Base-by-base conservation (phyloP, 768 basidiomycete species). In the Boletus fagicola region DNA sequence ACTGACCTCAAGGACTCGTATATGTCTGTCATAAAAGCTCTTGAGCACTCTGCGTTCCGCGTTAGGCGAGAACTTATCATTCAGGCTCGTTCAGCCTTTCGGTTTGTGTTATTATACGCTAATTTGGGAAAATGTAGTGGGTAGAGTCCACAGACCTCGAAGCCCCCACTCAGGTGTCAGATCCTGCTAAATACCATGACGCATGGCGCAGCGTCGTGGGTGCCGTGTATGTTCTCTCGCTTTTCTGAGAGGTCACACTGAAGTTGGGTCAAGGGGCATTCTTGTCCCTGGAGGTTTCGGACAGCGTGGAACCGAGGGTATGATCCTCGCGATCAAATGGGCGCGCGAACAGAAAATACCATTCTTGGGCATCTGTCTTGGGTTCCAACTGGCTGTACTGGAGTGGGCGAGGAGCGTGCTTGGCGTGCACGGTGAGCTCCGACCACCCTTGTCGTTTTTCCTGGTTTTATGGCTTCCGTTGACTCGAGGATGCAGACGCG, bases 251-350 rank as follows among this genome's bases (percentile, higher is more conserved):
- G 51, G 33, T 47, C 45, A 20, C 20, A 30, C 60, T 70, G 47
- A 70, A 15, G 35, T 39, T 49, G 5, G 35, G 49, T 47, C 30
- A 65, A 94, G 93, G 54, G 97, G 96, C 58, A 94, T 99, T 67
- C 91, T 98, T 53, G 93, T 99, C 15, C 96, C 96, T 1, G 97
- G 96, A 49, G 96, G 96, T 12, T 99, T 99, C 69, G 96, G 96
- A 20, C 75, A 79, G 11, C 90, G 96, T 39, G 96, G 96, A 22
- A 94, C 90, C 0, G 95, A 97, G 74, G 96, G 96, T 40, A 98
- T 99, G 96, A 87, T 98, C 68, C 81, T 94, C 49, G 96, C 96
- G n/a, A 93, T 94, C 72, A 95, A 93, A 73, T 95, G 95, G 81
- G 94, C 96, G 0, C 82, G 96, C 54, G 94, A 98, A 75, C 90